These are phyloP conservation scores for Boletus edulis DNA, from an alignment of 768 basidiomycete genomes.

Conservation along the genomic window DNA sequence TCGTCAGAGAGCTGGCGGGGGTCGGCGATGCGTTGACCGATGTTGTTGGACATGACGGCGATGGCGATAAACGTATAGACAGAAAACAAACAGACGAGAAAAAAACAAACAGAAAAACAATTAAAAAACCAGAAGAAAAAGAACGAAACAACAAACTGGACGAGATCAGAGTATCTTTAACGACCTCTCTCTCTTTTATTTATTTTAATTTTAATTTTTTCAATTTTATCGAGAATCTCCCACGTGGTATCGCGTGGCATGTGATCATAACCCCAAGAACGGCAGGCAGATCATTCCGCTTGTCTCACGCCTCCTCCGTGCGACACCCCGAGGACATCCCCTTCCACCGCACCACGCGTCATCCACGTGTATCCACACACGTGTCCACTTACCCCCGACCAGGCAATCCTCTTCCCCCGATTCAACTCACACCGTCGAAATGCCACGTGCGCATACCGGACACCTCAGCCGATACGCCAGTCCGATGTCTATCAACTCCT, in stretches of 20 bases:
- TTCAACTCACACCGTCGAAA: no score
- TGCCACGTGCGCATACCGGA: no score
- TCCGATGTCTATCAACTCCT: background rate
- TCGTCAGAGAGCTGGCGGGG: slow-evolving; percentile 29
- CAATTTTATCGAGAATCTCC: slow-evolving; percentile 8
- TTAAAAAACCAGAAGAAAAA: no score
- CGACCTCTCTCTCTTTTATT: slow-evolving; percentile 5
- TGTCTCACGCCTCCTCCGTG: background rate
- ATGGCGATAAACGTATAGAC: slow-evolving; percentile 16
- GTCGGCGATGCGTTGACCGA: slow-evolving; percentile 30
- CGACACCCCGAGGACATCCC: background rate
- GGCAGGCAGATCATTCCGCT: background rate
- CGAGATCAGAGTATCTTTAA: background rate
- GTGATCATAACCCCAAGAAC: background rate
- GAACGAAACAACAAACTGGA: background rate
- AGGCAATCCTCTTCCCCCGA: no score
- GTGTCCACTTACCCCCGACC: background rate
- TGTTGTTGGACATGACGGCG: slow-evolving; percentile 7
- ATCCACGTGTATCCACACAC: slow-evolving; percentile 19
- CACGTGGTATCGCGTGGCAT: slow-evolving; percentile 28
- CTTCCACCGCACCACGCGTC: background rate
- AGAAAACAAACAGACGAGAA: background rate
- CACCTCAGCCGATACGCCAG: no score
- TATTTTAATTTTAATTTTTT: slow-evolving; percentile 6
- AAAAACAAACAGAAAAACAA: background rate